phyloP scores from a whole-genome alignment of 1,284 basidiomycete genomes.

The Quambalaria eucalypti region DNA sequence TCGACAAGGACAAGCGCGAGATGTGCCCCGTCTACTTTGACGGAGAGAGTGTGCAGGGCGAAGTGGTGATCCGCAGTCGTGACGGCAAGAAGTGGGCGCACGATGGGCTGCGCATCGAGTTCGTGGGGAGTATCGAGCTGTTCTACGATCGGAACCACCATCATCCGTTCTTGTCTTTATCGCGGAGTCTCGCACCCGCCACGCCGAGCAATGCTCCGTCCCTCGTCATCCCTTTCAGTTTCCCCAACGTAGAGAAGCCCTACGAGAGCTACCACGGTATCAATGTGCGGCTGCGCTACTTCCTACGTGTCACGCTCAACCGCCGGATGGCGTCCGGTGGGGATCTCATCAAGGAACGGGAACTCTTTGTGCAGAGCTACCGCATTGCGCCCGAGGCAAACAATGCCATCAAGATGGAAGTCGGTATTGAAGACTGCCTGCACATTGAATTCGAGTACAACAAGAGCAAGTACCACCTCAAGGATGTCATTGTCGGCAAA shows the following conservation, averaged over 20 bases:
- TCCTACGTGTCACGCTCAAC: conserved; percentile 81
- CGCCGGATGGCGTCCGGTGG: conserved; percentile 62
- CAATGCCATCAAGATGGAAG: conserved; percentile 99
- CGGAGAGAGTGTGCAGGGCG: conserved; percentile 74
- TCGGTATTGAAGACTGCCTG: conserved; percentile 94
- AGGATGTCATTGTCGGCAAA: conserved; percentile 98
- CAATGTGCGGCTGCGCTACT: conserved; percentile 68
- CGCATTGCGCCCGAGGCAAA: conserved; percentile 96
- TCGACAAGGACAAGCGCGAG: conserved; percentile 68
- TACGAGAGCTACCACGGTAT: conserved; percentile 96
- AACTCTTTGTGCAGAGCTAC: conserved; percentile 96
- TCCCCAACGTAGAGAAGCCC: conserved; percentile 99
- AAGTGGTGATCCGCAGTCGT: conserved; percentile 78
- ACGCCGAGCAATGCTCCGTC: neutral
- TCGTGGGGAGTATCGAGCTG: conserved; percentile 89
- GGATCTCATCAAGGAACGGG: conserved; percentile 82
- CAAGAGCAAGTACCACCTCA: conserved; percentile 97
- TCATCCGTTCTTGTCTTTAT: conserved; percentile 90
- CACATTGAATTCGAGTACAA: conserved; percentile 99
- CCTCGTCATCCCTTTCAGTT: conserved; percentile 57
- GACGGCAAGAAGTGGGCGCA: conserved; percentile 92
- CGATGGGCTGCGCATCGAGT: conserved; percentile 95
- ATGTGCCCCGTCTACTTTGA: conserved; percentile 91
- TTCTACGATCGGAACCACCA: conserved; percentile 96
- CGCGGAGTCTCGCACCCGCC: conserved; percentile 84